phyloP scores from a whole-genome alignment of 768 basidiomycete species.

The Boletus speciosus region DNA sequence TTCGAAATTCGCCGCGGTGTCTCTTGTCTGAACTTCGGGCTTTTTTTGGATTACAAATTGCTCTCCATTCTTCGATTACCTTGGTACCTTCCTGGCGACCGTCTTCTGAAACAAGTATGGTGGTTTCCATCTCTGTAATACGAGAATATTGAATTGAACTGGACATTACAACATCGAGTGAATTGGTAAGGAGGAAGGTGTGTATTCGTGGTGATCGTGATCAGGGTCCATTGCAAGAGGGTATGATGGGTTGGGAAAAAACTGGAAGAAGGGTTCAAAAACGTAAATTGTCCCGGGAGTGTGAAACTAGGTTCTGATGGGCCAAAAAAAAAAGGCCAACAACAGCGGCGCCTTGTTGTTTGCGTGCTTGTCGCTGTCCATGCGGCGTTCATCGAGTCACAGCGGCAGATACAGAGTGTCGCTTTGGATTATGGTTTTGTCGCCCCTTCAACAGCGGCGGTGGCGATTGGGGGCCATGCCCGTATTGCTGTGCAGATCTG shows the following conservation, averaged over 20 bases:
- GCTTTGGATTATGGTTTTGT: slow-evolving; percentile 26
- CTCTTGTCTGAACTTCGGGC: slow-evolving; percentile 16
- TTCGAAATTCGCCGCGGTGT: slow-evolving; percentile 28
- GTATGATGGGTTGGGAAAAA: slow-evolving; percentile 5
- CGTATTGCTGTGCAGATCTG: slow-evolving; percentile 26
- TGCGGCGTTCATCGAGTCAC: slow-evolving; percentile 25
- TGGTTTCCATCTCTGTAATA: slow-evolving; percentile 9
- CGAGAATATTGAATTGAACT: slow-evolving; percentile 8
- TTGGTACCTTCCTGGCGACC: slow-evolving; percentile 7
- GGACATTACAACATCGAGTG: slow-evolving; percentile 18
- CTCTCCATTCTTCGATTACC: slow-evolving; percentile 16
- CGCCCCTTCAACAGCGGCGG: slow-evolving; percentile 29
- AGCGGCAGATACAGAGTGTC: slow-evolving; percentile 21
- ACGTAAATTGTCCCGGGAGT: slow-evolving; percentile 10
- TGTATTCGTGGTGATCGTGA: slow-evolving; percentile 15
- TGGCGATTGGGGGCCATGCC: slow-evolving; percentile 18
- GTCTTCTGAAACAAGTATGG: slow-evolving; percentile 14
- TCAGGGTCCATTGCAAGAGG: slow-evolving; percentile 19
- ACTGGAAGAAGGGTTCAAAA: background rate
- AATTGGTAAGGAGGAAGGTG: background rate
- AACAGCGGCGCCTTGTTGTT: background rate
- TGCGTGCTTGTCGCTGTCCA: slow-evolving; percentile 16
- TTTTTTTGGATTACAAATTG: slow-evolving; percentile 19
- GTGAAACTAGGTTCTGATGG: slow-evolving; percentile 1
- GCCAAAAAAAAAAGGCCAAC: slow-evolving; percentile 3